phyloP scores from a whole-genome alignment of 2,329 filamentous ascomycete genomes.

The Nectriaceae sp. region DNA sequence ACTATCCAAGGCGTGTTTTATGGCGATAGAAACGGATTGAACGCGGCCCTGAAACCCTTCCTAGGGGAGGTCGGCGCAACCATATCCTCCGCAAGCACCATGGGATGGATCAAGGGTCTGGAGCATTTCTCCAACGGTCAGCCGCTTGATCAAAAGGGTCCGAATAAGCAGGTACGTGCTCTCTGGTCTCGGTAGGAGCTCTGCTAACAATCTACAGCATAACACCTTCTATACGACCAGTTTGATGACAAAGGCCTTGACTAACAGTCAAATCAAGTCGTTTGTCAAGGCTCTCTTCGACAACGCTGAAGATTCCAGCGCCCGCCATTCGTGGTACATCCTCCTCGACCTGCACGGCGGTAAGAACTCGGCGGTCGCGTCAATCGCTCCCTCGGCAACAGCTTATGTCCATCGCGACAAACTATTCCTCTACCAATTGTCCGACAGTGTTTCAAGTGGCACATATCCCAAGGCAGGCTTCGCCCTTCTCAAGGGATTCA shows the following conservation, averaged over 20 bases:
- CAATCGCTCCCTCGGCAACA: conserved; percentile 25
- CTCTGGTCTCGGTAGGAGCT: fast-evolving
- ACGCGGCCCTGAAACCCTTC: conserved; percentile 19
- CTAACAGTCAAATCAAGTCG: conserved; percentile 18
- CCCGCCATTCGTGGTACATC: conserved; percentile 23
- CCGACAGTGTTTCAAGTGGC: conserved; percentile 38
- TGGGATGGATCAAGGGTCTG: conserved; percentile 30
- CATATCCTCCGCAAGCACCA: conserved; percentile 11
- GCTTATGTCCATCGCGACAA: conserved; percentile 45
- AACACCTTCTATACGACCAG: conserved; percentile 34
- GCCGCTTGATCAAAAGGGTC: conserved; percentile 25
- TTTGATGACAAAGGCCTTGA: conserved; percentile 29
- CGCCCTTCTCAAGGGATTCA: conserved; percentile 35
- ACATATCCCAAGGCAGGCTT: conserved; percentile 37
- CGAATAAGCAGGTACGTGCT: conserved; percentile 25
- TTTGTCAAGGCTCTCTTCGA: conserved; percentile 22
- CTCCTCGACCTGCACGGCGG: conserved; percentile 35
- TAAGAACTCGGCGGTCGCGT: conserved; percentile 38
- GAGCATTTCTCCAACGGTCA: conserved; percentile 20
- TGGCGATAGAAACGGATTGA: conserved; percentile 19
- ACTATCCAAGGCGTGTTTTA: conserved; percentile 33
- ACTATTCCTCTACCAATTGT: conserved; percentile 53
- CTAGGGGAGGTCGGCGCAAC: conserved; percentile 15
- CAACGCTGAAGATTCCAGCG: conserved; percentile 13
- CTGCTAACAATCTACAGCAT: conserved; percentile 21